phyloP scores from a whole-genome alignment of 495 filamentous ascomycete species.

The Bathelium albidoporum region DNA sequence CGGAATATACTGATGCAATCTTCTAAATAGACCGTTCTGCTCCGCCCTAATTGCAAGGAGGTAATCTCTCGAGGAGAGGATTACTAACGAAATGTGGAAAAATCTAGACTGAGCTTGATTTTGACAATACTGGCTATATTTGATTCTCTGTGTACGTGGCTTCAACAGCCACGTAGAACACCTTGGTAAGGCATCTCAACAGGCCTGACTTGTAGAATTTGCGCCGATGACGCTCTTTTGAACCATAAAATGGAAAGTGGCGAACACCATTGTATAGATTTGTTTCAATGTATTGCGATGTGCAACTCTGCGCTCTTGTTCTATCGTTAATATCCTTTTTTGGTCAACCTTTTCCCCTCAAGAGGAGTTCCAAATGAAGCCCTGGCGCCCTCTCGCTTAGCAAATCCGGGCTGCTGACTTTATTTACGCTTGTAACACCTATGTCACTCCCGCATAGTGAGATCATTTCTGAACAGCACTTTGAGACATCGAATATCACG shows the following conservation, averaged over 20 bases:
- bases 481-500: too few species aligned
- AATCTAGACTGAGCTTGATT: conserved; percentile 11
- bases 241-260: neutral
- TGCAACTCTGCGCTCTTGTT: conserved; percentile 10
- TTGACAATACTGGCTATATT: conserved; percentile 7
- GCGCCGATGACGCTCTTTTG: conserved; percentile 5
- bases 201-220: conserved; percentile 9
- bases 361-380: too few species aligned
- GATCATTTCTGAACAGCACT: too few species aligned
- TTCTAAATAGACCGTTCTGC: conserved; percentile 34
- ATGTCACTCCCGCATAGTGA: too few species aligned
- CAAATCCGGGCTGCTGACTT: too few species aligned
- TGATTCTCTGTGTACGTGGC: conserved; percentile 15
- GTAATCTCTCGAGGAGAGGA: conserved; percentile 43
- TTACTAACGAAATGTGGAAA: conserved; percentile 29
- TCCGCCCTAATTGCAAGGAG: conserved; percentile 40
- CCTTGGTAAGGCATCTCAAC: conserved; percentile 15
- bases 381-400: too few species aligned
- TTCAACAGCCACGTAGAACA: conserved; percentile 18
- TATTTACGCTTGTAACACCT: too few species aligned
- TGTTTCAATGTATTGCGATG: conserved; percentile 4
- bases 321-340: conserved; percentile 7
- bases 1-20: conserved; percentile 10
- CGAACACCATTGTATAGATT: conserved; percentile 2
- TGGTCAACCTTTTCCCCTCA: too few species aligned